Conservation (phyloP, 1,284 basidiomycete species). For the Anthracocystis setariae region DNA sequence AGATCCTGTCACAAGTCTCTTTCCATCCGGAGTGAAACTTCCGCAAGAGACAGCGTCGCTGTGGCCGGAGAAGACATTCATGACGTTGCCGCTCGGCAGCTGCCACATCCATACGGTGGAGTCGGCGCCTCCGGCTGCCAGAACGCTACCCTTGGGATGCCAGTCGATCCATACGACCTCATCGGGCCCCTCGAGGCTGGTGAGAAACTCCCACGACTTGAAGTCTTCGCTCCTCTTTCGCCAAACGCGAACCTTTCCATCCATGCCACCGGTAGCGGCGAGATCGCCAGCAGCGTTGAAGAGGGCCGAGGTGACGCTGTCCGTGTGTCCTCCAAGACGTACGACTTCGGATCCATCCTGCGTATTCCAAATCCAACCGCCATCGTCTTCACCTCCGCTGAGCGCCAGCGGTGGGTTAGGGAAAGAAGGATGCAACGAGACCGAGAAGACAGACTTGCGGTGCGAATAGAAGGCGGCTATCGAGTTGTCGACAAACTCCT, state of each 20-base stretch:
- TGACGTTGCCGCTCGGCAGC: constrained; percentile 88
- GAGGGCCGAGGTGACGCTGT: constrained; percentile 83
- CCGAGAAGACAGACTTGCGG: constrained; percentile 78
- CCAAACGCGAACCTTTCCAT: constrained; percentile 93
- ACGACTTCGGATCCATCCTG: constrained; percentile 82
- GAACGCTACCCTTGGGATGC: constrained; percentile 91
- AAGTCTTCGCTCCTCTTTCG: constrained; percentile 72
- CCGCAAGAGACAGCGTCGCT: constrained; percentile 85
- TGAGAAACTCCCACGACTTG: constrained; percentile 88
- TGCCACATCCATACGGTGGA: constrained; percentile 98
- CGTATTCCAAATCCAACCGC: constrained; percentile 92
- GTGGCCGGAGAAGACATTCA: constrained; percentile 96
- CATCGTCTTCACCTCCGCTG: constrained; percentile 94
- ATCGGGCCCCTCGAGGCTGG: constrained; percentile 89
- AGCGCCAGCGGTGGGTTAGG: constrained; percentile 85
- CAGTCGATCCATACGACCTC: constrained; percentile 94
- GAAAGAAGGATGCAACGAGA: constrained; percentile 78
- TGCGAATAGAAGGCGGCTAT: constrained; percentile 66
- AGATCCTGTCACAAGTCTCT: constrained; percentile 82
- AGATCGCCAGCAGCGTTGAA: constrained; percentile 91
- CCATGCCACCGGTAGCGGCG: constrained; percentile 96
- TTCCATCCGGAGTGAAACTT: constrained; percentile 86
- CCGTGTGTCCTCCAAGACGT: constrained; percentile 87
- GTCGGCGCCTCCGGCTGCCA: constrained; percentile 92
- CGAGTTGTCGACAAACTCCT: constrained; percentile 62